A percentile compares a stretch with the other conserved stretches of the same genome.
Evolutionary conservation across 2,329 filamentous ascomycete species (phyloP).

Genomic region (Exophiala sp.): DNA sequence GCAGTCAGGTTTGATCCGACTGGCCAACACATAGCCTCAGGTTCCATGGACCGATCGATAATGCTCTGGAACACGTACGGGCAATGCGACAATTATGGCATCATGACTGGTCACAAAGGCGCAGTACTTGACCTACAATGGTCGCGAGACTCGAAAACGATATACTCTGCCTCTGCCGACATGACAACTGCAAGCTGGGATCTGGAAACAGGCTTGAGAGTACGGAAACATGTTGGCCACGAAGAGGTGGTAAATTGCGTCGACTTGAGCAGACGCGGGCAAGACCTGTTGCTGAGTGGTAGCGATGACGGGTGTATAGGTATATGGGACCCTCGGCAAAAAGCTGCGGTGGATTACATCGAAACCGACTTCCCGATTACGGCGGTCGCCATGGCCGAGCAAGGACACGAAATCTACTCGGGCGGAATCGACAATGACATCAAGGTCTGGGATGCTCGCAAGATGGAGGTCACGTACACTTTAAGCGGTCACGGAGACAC

Average conservation of each 20-base stretch:
- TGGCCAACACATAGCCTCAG: constrained; percentile 85
- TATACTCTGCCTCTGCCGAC: constrained; percentile 92
- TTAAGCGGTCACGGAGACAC: constrained; percentile 90
- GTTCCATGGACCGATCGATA: constrained; percentile 90
- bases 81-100: constrained; percentile 89
- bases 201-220: constrained; percentile 82
- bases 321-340: constrained; percentile 92
- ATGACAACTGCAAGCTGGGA: constrained; percentile 95
- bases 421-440: constrained; percentile 97
- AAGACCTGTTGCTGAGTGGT: constrained; percentile 84
- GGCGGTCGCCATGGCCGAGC: constrained; percentile 83
- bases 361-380: constrained; percentile 91
- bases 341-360: constrained; percentile 81
- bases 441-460: constrained; percentile 93
- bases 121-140: constrained; percentile 91
- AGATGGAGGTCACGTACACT: constrained; percentile 81
- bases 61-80: constrained; percentile 92
- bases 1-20: constrained; percentile 84
- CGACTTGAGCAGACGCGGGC: constrained; percentile 82
- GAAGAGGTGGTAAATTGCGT: constrained; percentile 94
- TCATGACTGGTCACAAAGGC: constrained; percentile 83
- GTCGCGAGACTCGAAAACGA: constrained; percentile 86
- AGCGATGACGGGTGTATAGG: constrained; percentile 93
- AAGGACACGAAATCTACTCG: constrained; percentile 91
- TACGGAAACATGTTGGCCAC: constrained; percentile 87